These are phyloP conservation scores for Alloteropsis semialata DNA, from an alignment of 176 grass and related monocot species.

Conservation along the genomic window DNA sequence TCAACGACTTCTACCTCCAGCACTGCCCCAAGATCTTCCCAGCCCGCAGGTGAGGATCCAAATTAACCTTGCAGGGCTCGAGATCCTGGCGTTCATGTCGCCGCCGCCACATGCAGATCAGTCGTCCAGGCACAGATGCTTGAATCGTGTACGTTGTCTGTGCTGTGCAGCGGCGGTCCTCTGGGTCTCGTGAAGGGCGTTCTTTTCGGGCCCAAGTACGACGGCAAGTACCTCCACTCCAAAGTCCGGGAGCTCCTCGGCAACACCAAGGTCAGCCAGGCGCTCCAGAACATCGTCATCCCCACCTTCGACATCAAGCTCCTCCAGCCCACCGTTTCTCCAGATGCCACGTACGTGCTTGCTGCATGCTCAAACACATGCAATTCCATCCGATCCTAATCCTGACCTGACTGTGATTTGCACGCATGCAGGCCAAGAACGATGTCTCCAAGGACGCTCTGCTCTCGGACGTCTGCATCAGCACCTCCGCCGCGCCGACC, in stretches of 20 bases:
- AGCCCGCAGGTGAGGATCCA: neutral
- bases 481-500: constrained; percentile 50
- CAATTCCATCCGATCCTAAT: too few relatives aligned
- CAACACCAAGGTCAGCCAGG: neutral
- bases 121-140: neutral
- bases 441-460: constrained; percentile 44
- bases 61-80: too few relatives aligned
- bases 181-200: neutral
- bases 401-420: neutral
- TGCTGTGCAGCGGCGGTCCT: neutral
- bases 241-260: constrained; percentile 21
- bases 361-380: neutral
- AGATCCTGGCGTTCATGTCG: too few relatives aligned
- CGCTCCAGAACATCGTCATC: constrained; percentile 35
- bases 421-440: neutral
- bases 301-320: constrained; percentile 65
- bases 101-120: too few relatives aligned
- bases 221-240: constrained; percentile 40
- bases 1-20: constrained; percentile 44
- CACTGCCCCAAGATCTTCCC: constrained; percentile 47
- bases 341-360: constrained; percentile 25
- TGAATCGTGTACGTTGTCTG: neutral
- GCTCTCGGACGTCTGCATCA: constrained; percentile 57
- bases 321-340: constrained; percentile 50
- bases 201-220: neutral